phyloP scores from a whole-genome alignment of 2,329 filamentous ascomycete genomes.

The Paraphaeosphaeria sporulosa region DNA sequence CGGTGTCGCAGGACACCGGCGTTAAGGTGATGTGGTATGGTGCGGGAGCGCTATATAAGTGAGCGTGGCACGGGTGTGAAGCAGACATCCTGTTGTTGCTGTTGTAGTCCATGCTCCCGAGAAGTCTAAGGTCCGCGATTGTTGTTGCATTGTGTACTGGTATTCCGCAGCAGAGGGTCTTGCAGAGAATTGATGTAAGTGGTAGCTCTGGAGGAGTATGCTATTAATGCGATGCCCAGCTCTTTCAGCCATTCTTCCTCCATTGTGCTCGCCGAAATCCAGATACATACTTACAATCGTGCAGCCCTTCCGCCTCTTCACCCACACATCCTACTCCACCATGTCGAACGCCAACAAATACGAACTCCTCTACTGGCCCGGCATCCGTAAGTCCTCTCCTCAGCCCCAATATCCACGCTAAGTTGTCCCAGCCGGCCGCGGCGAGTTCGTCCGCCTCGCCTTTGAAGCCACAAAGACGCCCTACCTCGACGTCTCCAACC shows the following conservation, averaged over 20 bases:
- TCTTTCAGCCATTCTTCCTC: background rate
- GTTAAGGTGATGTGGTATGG: background rate
- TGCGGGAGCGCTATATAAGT: constrained; percentile 5
- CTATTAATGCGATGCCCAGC: no score
- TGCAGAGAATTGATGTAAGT: constrained; percentile 8
- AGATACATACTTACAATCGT: no score
- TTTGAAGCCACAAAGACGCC: constrained; percentile 72
- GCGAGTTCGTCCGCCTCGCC: constrained; percentile 74
- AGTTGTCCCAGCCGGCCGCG: constrained; percentile 74
- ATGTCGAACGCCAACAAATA: constrained; percentile 53
- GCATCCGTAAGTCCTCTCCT: constrained; percentile 58
- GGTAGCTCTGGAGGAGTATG: no score
- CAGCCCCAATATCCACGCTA: constrained; percentile 76
- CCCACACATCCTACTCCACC: constrained; percentile 1
- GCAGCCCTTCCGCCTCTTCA: constrained; percentile 6
- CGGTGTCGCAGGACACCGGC: background rate
- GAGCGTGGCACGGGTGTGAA: background rate
- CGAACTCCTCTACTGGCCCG: constrained; percentile 76
- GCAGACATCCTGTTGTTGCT: background rate
- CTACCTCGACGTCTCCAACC: constrained; percentile 69
- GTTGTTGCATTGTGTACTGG: constrained; percentile 2
- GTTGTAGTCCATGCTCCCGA: constrained; percentile 4
- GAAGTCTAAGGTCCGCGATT: constrained; percentile 1
- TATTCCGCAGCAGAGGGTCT: constrained; percentile 6
- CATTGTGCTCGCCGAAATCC: background rate